phyloP scores from a whole-genome alignment of 139 green algal genomes.

The Nannochloris sp. region DNA sequence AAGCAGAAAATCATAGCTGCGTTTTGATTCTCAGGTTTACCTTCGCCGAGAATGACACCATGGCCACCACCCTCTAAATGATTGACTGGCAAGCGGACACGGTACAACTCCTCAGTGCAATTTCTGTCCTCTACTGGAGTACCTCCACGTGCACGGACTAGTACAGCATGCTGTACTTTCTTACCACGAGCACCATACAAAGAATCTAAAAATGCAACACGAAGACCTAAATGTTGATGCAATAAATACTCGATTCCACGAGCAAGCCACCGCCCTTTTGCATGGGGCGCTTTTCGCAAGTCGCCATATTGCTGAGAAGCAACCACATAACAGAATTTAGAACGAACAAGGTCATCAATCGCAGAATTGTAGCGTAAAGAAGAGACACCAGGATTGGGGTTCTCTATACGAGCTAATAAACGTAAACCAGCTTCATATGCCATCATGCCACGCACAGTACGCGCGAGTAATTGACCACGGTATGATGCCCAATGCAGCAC shows the following conservation, averaged over 20 bases:
- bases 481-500: conserved; percentile 79
- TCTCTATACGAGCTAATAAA: conserved; percentile 43
- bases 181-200: neutral
- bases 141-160: conserved; percentile 19
- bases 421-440: conserved; percentile 53
- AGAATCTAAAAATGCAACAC: conserved; percentile 53
- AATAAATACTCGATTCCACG: conserved; percentile 43
- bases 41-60: conserved; percentile 66
- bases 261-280: conserved; percentile 41
- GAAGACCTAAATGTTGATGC: conserved; percentile 45
- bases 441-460: conserved; percentile 78
- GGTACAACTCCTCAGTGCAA: conserved; percentile 32
- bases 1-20: conserved; percentile 75
- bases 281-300: conserved; percentile 7
- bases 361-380: conserved; percentile 21
- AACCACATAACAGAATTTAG: conserved; percentile 76
- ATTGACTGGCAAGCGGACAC: conserved; percentile 53
- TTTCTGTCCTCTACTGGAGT: conserved; percentile 14
- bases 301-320: conserved; percentile 55
- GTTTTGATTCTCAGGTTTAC: conserved; percentile 92
- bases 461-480: conserved; percentile 72
- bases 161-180: conserved; percentile 21
- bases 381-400: conserved; percentile 30
- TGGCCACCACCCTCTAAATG: conserved; percentile 15
- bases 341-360: conserved; percentile 46